phyloP scores from a whole-genome alignment of 2,329 filamentous ascomycete genomes.

The Pyrenochaeta sp. region DNA sequence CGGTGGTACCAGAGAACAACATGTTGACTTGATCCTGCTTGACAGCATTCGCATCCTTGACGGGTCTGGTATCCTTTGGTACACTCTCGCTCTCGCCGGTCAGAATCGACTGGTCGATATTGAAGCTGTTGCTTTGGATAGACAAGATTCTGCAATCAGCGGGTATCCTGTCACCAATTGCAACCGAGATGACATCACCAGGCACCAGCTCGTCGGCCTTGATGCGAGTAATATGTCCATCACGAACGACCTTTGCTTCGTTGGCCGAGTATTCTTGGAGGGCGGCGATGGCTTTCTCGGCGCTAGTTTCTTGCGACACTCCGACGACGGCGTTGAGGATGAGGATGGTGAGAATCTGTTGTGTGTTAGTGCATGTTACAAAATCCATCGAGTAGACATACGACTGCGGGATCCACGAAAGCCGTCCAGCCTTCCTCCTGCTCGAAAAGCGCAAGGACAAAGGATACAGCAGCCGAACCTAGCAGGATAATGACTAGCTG shows the following conservation, averaged over 20 bases:
- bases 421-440: conserved; percentile 94
- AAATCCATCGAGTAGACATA: conserved; percentile 29
- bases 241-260: conserved; percentile 90
- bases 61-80: conserved; percentile 74
- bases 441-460: conserved; percentile 91
- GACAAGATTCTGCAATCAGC: conserved; percentile 90
- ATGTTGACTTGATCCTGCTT: conserved; percentile 98
- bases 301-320: conserved; percentile 97
- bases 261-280: conserved; percentile 99
- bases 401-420: conserved; percentile 94
- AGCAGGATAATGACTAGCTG: conserved; percentile 96
- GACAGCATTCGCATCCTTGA: conserved; percentile 84
- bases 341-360: conserved; percentile 93
- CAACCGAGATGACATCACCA: conserved; percentile 86
- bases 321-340: conserved; percentile 97
- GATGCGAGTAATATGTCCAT: conserved; percentile 80
- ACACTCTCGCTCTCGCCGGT: conserved; percentile 99
- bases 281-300: conserved; percentile 97
- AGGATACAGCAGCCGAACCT: conserved; percentile 90
- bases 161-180: conserved; percentile 91
- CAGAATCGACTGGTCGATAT: conserved; percentile 94
- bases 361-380: conserved; percentile 19
- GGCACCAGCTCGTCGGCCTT: conserved; percentile 98
- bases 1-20: conserved; percentile 97
- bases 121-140: conserved; percentile 97